These are phyloP conservation scores for Medicago ruthenica DNA, from an alignment of 306 rosid genomes.

Conservation along the genomic window DNA sequence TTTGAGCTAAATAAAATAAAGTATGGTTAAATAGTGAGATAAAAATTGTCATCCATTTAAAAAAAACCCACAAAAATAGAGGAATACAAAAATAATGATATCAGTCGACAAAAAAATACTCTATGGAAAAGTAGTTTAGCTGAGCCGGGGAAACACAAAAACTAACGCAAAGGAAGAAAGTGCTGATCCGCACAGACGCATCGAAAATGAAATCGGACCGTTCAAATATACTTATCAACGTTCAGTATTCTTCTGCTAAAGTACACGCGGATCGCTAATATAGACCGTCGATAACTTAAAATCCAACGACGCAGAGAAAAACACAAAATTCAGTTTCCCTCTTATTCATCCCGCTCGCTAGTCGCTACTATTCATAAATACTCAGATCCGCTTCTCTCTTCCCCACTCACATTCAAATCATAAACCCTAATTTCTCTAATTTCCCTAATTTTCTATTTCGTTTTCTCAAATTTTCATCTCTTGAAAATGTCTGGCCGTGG, in stretches of 20 bases:
- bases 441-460: too few relatives aligned
- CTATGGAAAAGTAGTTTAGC: too few relatives aligned
- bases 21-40: too few relatives aligned
- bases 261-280: conserved; percentile 5
- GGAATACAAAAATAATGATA: too few relatives aligned
- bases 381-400: neutral
- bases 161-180: neutral
- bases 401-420: neutral
- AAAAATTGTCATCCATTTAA: too few relatives aligned
- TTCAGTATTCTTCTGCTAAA: neutral
- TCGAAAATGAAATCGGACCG: neutral
- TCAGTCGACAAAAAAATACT: too few relatives aligned
- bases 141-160: too few relatives aligned
- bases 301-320: conserved; percentile 3
- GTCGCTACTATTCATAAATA: conserved; percentile 25
- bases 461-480: too few relatives aligned
- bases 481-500: conserved; percentile 43
- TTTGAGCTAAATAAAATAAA: too few relatives aligned
- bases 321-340: neutral
- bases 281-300: neutral
- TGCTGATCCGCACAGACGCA: neutral
- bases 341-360: conserved; percentile 2
- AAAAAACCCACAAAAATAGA: too few relatives aligned
- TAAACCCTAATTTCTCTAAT: neutral
- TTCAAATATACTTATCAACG: conserved; percentile 19